Conservation (phyloP, 2,329 filamentous ascomycete species). For the Rhynchosporium agropyri region DNA sequence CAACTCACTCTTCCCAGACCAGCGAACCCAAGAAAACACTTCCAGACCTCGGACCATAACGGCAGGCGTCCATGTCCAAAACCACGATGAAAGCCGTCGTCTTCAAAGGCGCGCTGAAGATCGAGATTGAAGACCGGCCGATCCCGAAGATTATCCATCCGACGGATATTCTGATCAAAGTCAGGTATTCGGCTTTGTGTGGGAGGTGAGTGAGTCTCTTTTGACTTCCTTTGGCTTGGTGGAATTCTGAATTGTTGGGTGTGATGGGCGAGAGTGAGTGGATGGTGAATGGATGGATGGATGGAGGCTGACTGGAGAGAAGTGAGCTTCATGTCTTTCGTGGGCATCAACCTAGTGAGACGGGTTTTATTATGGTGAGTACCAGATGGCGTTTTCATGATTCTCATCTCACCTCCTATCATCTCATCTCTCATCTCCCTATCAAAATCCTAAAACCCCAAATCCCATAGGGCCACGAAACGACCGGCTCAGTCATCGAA, state of each 20-base stretch:
- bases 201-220: slow-evolving; percentile 67
- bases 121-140: slow-evolving; percentile 70
- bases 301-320: slow-evolving; percentile 3
- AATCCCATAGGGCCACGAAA: slow-evolving; percentile 72
- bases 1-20: neutral
- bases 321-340: slow-evolving; percentile 87
- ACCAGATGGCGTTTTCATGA: too few relatives aligned
- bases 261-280: too few relatives aligned
- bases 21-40: neutral
- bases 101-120: slow-evolving; percentile 64
- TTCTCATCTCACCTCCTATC: neutral
- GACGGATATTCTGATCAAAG: slow-evolving; percentile 80
- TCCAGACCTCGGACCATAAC: neutral
- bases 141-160: slow-evolving; percentile 72
- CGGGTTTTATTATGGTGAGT: slow-evolving; percentile 58
- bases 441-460: neutral
- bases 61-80: slow-evolving; percentile 28
- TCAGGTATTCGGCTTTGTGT: slow-evolving; percentile 81
- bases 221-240: neutral
- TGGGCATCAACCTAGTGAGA: slow-evolving; percentile 71
- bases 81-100: slow-evolving; percentile 84
- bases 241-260: too few relatives aligned
- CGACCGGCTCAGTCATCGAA: slow-evolving; percentile 74
- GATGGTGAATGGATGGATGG: neutral
- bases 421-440: too few relatives aligned